Base-by-base conservation (phyloP, 352 stramenopile species). In the Halophytophthora batemanensis region DNA sequence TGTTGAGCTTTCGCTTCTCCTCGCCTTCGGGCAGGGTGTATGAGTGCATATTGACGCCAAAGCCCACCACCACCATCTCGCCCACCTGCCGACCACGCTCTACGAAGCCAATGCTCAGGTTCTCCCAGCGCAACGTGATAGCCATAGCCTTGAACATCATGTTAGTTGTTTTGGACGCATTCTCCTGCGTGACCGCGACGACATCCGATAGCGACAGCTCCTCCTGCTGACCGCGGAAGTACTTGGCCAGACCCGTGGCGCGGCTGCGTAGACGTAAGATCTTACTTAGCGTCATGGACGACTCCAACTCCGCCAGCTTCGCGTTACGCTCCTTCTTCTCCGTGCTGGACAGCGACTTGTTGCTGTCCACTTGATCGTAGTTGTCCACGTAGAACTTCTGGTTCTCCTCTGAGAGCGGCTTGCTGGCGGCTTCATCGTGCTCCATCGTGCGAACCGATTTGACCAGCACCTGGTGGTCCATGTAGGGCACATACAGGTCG, bases 141-240 rank as follows among this genome's bases (percentile, higher is more conserved):
- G 77, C 53, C 46, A 85, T 83, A n/a, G 54, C 56, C 33, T 64
- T 69, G 46, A 85, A 85, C 48, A 78, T 71, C 12, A 85, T 66
- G 61, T 82, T 85, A 37, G 61, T 69, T 6, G 61, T 39, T 46
- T 77, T 75, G 0, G 45, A 36, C 25, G 57, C 56, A 14, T 75
- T 75, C 15, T 87, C 66, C 46, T 74, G 65, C 17, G 71, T 49
- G 35, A 87, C 51, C 1, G 53, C 47, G 39, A 38, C 67, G 29
- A 66, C 68, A 28, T 87, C 74, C 6, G 50, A 50, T 17, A 80
- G 45, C 17, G 73, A 74, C 12, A 87, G 50, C 39, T 77, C 58
- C 1, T 71, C 57, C 39, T 80, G 49, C n/a, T 50, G 58, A 22
- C 15, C 44, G 23, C 69, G 64, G 34, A 76, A 87, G 36, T 78